Evolutionary conservation across 768 basidiomycete species (phyloP).

Genomic region (Epithele typhae): DNA sequence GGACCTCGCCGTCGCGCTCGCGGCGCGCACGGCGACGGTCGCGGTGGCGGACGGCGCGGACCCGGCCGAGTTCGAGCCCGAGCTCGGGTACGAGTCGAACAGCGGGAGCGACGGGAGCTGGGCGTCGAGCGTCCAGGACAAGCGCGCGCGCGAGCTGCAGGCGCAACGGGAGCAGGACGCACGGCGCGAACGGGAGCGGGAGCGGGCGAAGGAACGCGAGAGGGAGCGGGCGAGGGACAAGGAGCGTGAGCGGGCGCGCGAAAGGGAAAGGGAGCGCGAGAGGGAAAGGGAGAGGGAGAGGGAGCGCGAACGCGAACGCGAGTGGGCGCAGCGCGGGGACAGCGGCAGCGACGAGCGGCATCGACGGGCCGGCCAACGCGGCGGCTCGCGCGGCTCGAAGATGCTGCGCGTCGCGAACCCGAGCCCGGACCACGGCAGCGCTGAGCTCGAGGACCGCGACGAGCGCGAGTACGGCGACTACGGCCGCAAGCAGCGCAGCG

Average conservation of each 20-base stretch:
- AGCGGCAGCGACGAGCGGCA: too few relatives aligned
- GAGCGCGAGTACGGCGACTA: neutral
- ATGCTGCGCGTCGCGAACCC: neutral
- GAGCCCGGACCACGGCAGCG: neutral
- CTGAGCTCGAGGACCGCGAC: neutral
- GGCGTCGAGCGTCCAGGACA: constrained; percentile 14
- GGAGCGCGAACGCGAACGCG: too few relatives aligned
- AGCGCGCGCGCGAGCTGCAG: constrained; percentile 10
- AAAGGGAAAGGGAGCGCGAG: too few relatives aligned
- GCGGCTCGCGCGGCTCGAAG: too few relatives aligned
- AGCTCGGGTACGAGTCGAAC: constrained; percentile 12
- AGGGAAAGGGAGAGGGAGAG: too few relatives aligned
- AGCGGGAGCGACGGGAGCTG: constrained; percentile 15
- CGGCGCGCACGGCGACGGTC: neutral
- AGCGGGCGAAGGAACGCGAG: neutral
- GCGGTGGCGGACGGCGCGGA: too few relatives aligned
- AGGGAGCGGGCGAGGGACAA: neutral
- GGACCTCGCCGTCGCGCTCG: constrained; percentile 7
- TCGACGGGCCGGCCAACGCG: too few relatives aligned
- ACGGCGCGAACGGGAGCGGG: neutral
- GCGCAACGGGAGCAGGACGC: constrained; percentile 4
- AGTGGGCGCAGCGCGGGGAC: too few relatives aligned
- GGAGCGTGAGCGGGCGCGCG: too few relatives aligned
- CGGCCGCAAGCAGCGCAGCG: neutral
- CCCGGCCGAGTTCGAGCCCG: constrained; percentile 5